phyloP scores from a whole-genome alignment of 768 basidiomycete genomes.

The Rhizopogon vulgaris region DNA sequence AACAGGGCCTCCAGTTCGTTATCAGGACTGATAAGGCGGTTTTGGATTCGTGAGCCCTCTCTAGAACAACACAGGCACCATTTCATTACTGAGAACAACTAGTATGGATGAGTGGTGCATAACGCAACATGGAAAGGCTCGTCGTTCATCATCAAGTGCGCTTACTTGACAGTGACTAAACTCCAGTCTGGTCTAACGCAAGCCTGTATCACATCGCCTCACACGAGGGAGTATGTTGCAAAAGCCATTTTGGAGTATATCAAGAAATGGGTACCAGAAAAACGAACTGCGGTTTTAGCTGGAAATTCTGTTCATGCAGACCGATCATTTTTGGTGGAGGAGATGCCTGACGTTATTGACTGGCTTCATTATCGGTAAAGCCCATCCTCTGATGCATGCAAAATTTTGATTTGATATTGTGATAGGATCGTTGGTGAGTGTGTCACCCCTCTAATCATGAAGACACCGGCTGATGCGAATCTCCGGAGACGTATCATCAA shows the following conservation, averaged over 20 bases:
- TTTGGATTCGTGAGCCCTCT: constrained; percentile 55
- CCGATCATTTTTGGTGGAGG: constrained; percentile 58
- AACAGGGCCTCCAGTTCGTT: constrained; percentile 64
- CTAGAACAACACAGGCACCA: background rate
- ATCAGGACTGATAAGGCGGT: constrained; percentile 64
- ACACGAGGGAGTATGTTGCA: constrained; percentile 55
- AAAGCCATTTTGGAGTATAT: constrained; percentile 67
- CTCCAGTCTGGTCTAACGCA: constrained; percentile 74
- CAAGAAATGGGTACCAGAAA: constrained; percentile 75
- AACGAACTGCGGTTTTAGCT: constrained; percentile 62
- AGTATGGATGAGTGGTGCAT: constrained; percentile 91
- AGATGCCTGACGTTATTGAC: constrained; percentile 77
- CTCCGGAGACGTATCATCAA: constrained; percentile 68
- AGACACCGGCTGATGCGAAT: background rate
- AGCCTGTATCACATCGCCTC: constrained; percentile 68
- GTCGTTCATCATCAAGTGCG: constrained; percentile 10
- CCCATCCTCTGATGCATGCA: background rate
- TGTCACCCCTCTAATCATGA: background rate
- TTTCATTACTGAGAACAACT: background rate
- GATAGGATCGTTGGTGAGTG: constrained; percentile 65
- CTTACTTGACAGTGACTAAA: background rate
- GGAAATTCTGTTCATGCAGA: constrained; percentile 88
- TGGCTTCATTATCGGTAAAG: constrained; percentile 76
- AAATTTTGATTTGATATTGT: background rate
- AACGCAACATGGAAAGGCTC: constrained; percentile 69